Evolutionary conservation across 441 rosid genomes (phyloP), one percentile per base, ranked within the genome.

Genomic region (Populus hybrid): DNA sequence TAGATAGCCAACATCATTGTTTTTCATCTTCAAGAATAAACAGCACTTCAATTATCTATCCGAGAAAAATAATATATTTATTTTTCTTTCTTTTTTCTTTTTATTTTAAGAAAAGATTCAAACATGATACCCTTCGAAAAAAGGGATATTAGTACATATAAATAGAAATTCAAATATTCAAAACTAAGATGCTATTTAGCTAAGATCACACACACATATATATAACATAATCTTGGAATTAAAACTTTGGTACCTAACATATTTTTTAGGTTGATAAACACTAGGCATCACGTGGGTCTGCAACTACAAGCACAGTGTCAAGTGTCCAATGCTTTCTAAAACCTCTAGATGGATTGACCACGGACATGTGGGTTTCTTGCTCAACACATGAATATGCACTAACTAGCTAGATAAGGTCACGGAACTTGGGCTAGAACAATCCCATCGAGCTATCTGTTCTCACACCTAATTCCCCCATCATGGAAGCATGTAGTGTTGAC

Each of bases 381-480:
- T 61, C 28, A 21, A 8, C 28, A 61, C 66, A 61, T 61, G 26
- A 61, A 9, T 3, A 61, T 21, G 65, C 65, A 8, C 65, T 9
- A 59, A 59, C 65, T 59, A n/a, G 66, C 66, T 21, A 61, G 66
- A 61, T 21, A 61, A 61, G 66, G 66, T 9, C 28, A 61, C 4
- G 28, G 66, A 61, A 61, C 28, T 3, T 4, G 28, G 26, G 28
- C 14, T 4, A 67, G 40, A 59, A 74, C 84, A 72, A 78, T 84
- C 83, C 72, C 82, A 82, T 77, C 81, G 69, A 34, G 65, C 36
- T 34, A 57, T 72, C 77, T 80, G 72, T 69, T 69, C 21, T 14
- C 40, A 71, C n/a, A 74, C 81, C 81, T 67, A 83, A 78, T 72
- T 64, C 65, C 70, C 77, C 32, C 67, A 71, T 50, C 24, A 57